These are phyloP conservation scores for Chlorociboria aeruginascens DNA, from an alignment of 495 filamentous ascomycete genomes.

Conservation along the genomic window DNA sequence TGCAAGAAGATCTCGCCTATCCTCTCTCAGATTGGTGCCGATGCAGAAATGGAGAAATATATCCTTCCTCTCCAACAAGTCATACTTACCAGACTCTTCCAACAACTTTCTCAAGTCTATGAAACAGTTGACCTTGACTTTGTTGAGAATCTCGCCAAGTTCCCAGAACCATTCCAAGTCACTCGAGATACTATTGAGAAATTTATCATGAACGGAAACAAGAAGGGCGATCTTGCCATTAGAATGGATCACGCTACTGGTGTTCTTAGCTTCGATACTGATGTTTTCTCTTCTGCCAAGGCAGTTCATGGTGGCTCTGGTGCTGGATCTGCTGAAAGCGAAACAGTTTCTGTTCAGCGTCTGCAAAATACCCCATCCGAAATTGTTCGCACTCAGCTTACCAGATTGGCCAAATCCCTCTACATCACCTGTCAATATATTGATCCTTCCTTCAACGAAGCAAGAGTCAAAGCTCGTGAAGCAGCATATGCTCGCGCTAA, in stretches of 20 bases:
- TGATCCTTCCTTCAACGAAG: conserved; percentile 74
- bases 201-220: conserved; percentile 99
- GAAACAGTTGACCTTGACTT: conserved; percentile 93
- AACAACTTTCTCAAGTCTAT: conserved; percentile 98
- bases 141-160: conserved; percentile 86
- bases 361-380: conserved; percentile 96
- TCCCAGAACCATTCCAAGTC: conserved; percentile 95
- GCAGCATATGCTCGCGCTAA: conserved; percentile 67
- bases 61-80: conserved; percentile 92
- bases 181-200: conserved; percentile 89
- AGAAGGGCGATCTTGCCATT: conserved; percentile 96
- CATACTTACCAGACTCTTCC: conserved; percentile 94
- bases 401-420: conserved; percentile 79
- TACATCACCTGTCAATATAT: conserved; percentile 92
- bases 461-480: conserved; percentile 65
- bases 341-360: conserved; percentile 77
- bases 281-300: conserved; percentile 95
- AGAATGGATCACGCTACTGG: conserved; percentile 92
- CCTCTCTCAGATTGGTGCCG: conserved; percentile 81
- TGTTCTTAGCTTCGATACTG: conserved; percentile 91
- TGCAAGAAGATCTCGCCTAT: conserved; percentile 99
- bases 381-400: conserved; percentile 90
- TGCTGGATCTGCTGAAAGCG: conserved; percentile 80
- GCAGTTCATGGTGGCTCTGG: conserved; percentile 75
- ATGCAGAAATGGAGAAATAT: conserved; percentile 95